Evolutionary conservation across 805 yeast species (phyloP).

Genomic region (Debaryomyces castellii): DNA sequence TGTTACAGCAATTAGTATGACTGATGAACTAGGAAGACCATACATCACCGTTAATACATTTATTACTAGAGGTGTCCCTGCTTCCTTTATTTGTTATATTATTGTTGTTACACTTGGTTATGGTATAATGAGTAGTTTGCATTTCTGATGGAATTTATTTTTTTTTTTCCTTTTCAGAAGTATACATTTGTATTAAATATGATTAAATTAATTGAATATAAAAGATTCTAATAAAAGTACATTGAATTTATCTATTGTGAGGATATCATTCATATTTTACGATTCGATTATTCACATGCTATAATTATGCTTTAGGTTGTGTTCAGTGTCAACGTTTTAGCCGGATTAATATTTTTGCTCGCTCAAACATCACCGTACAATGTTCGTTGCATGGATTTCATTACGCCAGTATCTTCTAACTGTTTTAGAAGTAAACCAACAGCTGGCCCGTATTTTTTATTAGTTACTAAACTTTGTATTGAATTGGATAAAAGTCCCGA

Average conservation of each 20-base stretch:
- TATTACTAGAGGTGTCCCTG: constrained; percentile 44
- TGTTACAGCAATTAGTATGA: constrained; percentile 44
- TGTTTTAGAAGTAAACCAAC: constrained; percentile 29
- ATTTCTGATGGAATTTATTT: constrained; percentile 14
- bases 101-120: constrained; percentile 38
- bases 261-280: neutral
- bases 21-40: constrained; percentile 40
- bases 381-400: constrained; percentile 21
- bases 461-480: constrained; percentile 24
- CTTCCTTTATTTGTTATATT: constrained; percentile 35
- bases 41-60: constrained; percentile 42
- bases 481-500: constrained; percentile 18
- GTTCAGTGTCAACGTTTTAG: too few species aligned
- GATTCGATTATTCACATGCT: neutral
- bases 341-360: too few species aligned
- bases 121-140: constrained; percentile 35
- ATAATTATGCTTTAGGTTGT: neutral
- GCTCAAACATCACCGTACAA: constrained; percentile 1
- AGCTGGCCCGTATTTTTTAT: constrained; percentile 30
- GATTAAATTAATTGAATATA: neutral
- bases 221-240: neutral
- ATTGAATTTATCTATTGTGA: neutral
- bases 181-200: neutral
- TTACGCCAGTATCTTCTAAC: constrained; percentile 31
- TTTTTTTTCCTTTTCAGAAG: too few species aligned